A percentile compares a stretch with the other conserved stretches of the same genome.
These are phyloP conservation scores for Hypoxylon sp. DNA, from an alignment of 2,329 filamentous ascomycete genomes.

Conservation along the genomic window DNA sequence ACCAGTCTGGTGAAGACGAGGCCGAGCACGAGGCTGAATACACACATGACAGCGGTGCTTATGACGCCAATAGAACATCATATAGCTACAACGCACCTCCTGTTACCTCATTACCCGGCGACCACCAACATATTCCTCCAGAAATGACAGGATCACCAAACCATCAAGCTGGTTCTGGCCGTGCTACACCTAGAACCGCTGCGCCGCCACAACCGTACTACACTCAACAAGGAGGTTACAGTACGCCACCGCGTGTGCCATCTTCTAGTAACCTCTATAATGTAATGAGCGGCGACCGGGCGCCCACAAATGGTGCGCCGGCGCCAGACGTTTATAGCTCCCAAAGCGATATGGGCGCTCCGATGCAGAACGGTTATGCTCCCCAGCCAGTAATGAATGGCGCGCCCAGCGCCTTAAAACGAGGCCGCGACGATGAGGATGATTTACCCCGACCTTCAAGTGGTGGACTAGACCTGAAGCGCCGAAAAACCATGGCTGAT, in stretches of 20 bases:
- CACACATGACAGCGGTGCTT: slow-evolving; percentile 83
- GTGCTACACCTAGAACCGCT: slow-evolving; percentile 87
- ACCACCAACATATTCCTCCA: slow-evolving; percentile 82
- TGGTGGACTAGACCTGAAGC: slow-evolving; percentile 78
- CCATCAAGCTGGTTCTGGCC: slow-evolving; percentile 84
- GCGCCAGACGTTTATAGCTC: slow-evolving; percentile 79
- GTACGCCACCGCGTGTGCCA: slow-evolving; percentile 79
- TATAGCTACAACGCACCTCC: slow-evolving; percentile 84
- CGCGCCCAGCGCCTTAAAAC: slow-evolving; percentile 61
- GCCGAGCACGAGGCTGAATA: slow-evolving; percentile 86
- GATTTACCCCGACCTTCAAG: slow-evolving; percentile 72
- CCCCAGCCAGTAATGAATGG: slow-evolving; percentile 78
- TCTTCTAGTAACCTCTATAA: slow-evolving; percentile 88
- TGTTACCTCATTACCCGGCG: slow-evolving; percentile 75
- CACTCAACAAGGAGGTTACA: slow-evolving; percentile 76
- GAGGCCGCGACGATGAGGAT: slow-evolving; percentile 72
- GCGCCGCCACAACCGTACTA: slow-evolving; percentile 82
- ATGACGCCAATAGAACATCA: slow-evolving; percentile 78
- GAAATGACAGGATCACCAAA: slow-evolving; percentile 86
- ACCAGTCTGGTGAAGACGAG: slow-evolving; percentile 73
- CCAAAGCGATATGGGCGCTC: slow-evolving; percentile 70
- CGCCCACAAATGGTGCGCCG: slow-evolving; percentile 74
- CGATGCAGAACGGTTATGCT: slow-evolving; percentile 74
- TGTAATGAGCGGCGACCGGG: slow-evolving; percentile 86
- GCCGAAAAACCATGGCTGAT: slow-evolving; percentile 83